Evolutionary conservation across 2,329 filamentous ascomycete species (phyloP), one percentile per base, ranked within the genome.

Genomic region (Phyllosticta paracitricarpa): DNA sequence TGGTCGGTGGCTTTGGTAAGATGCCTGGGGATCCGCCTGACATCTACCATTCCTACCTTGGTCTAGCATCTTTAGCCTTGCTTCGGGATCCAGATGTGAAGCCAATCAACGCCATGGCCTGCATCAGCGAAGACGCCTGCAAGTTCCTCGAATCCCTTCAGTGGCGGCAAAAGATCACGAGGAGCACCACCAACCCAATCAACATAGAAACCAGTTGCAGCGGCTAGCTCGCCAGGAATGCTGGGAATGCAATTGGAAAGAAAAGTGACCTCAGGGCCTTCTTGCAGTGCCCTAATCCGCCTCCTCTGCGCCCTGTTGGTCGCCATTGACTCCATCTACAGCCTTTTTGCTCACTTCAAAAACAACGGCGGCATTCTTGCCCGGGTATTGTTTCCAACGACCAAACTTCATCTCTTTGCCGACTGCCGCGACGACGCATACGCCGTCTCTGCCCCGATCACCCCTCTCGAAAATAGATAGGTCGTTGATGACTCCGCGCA

Each of bases 31-130:
- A 79, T 64, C 73, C 76, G 61, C 72, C 75, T 76, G 87, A 90
- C 74, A 80, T 97, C 26, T 90, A 96, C 66, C 94, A 99, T 71
- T 89, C 89, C 0, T 97, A 92, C 71, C 82, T 97, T 30, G 94
- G 91, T 0, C 81, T 97, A 35, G 89, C 91, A 1, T 87, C 89
- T 0, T 78, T 99, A 51, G 85, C 87, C 0, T 82, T 89, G 17
- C 82, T 91, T 72, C 84, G 84, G 7, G 89, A 96, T 66, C 72
- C 81, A 0, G 83, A 83, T 0, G 71, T 97, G 48, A 88, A 87
- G 64, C 75, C 78, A 22, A 81, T 96, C 56, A 91, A 97, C 71
- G 81, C 88, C 0, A 83, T 83, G 0, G 76, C 97, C 57, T 96
- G 91, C 69, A 83, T 93, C 51, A 91, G 88, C 65, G 76, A 80